Evolutionary conservation across 345 rosid species (phyloP), one percentile per base, ranked within the genome.

Genomic region (Hypericum androsaemum): DNA sequence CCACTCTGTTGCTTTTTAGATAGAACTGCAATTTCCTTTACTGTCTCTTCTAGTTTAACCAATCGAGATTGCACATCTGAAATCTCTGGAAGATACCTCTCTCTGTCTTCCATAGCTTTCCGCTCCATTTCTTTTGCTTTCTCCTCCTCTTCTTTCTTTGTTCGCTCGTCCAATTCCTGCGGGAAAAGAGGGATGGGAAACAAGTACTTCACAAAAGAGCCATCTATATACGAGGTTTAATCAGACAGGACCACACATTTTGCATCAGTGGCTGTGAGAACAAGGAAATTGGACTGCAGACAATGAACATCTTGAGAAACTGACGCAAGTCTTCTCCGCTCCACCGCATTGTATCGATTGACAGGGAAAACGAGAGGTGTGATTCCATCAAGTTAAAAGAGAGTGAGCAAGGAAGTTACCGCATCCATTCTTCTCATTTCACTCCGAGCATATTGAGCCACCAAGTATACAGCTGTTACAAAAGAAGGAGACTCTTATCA

Each of bases 391-490:
- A n/a, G n/a, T n/a, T n/a, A n/a, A 14, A 12, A 7, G 59, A 39
- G 32, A 48, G 7, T 47, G 13, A 17, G 47, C 39, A 55, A 50
- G 10, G 17, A 13, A 5, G 40, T 86, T 69, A 82, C 96, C 47
- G 81, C 89, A 41, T 90, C 96, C 95, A 90, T 84, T 62, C 64
- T 77, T 73, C 70, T 79, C 83, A 90, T 87, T 58, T 79, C 87
- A 58, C 51, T 73, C 35, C 89, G 86, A 64, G 96, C 89, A 66
- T 82, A 87, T 54, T 80, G 87, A 53, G 98, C 96, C 61, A 90
- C 95, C 71, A 84, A 61, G 61, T 76, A 90, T 28, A 84, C 92
- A 68, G 89, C 95, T 87, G 89, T 70, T 41, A 58, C 59, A 68
- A 14, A 35, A 58, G 41, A 61, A 58, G 43, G 54, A 1, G 45